Base-by-base conservation (phyloP, 331 rosid species). In the Malus hybrid region DNA sequence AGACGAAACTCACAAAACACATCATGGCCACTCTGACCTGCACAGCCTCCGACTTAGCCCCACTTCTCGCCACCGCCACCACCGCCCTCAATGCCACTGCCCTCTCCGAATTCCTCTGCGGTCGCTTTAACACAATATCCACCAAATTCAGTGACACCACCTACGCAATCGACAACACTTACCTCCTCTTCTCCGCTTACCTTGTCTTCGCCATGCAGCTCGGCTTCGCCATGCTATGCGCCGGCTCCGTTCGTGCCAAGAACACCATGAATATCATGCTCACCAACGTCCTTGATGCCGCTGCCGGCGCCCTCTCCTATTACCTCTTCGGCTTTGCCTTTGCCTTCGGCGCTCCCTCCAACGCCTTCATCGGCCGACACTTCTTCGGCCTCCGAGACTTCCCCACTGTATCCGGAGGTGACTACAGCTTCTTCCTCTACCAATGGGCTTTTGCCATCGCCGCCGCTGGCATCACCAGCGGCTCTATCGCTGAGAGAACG, bases 191-290 rank as follows among this genome's bases (percentile, higher is more conserved):
- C 84, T 93, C 96, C 0, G 95, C 98, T 7, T 93, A 93, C 63
- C 88, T 93, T 1, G 96, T 93, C 52, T 93, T 93, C 74, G 90
- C 96, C 76, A 93, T 90, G 96, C 95, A 93, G 79, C 96, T 93
- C 1, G 98, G 98, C 27, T 93, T 93, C n/a, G 96, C 98, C 79
- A 90, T 93, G 98, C 92, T 93, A 22, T 93, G 93, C n/a, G 98
- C 95, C 14, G 93, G 98, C 52, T 90, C 97, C 4, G 97, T 93
- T 62, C 90, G 95, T 0, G 96, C 96, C 81, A 93, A 93, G 60
- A 93, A 93, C 85, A 88, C 93, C 69, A 93, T 90, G 95, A 93
- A 90, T 89, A 93, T 93, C 83, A 93, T 90, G 98, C 98, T 93
- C 77, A 93, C 96, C 80, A 93, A 90, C 79, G 95, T 93, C 55